Evolutionary conservation across 2,329 filamentous ascomycete species (phyloP), one percentile per base, ranked within the genome.

Genomic region (Diaporthe capsici): DNA sequence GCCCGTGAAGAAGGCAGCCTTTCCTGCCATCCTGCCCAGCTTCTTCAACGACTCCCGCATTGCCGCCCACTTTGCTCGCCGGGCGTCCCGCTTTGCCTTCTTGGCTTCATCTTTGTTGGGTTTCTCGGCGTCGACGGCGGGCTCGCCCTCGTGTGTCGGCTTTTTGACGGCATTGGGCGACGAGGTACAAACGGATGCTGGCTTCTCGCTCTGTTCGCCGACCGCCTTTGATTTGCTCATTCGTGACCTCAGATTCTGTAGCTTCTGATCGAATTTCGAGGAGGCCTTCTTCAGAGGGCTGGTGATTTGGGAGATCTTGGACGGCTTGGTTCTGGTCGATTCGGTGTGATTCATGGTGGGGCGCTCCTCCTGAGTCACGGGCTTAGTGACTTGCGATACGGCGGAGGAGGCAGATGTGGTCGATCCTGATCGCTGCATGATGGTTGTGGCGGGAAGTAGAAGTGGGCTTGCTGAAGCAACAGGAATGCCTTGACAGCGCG

Each of bases 111-210:
- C 10, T 8, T 60, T 10, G 28, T 13, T 13, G 5, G 17, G 3
- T 15, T 15, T 34, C 8, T 12, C 51, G 25, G 20, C 20, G 22
- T 60, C 20, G 34, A 39, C 25, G 34, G 22, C 13, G 22, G 12
- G 1, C 25, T 15, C 7, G 22, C 4, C 13, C 12, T 25, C 34
- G 22, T 3, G 9, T 9, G 1, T 13, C 20, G 22, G 34, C 22
- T 3, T 4, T n/a, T 34, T 1, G 20, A n/a, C 2, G 2, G 8
- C 12, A 0, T 25, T 34, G 15, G 53, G 8, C 15, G 10, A 13
- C 0, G 15, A 15, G 15, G 17, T 57, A 3, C 37, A 1, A 13
- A 39, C 1, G 28, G 20, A 20, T 20, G 6, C 6, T 49, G 3
- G 1, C 1, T 31, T 28, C 15, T 31, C 28, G 2, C 28, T 20